Percentiles rank a stretch among this genome's conserved stretches.
Conservation (phyloP, 768 basidiomycete species). For the Podaxis sp. region DNA sequence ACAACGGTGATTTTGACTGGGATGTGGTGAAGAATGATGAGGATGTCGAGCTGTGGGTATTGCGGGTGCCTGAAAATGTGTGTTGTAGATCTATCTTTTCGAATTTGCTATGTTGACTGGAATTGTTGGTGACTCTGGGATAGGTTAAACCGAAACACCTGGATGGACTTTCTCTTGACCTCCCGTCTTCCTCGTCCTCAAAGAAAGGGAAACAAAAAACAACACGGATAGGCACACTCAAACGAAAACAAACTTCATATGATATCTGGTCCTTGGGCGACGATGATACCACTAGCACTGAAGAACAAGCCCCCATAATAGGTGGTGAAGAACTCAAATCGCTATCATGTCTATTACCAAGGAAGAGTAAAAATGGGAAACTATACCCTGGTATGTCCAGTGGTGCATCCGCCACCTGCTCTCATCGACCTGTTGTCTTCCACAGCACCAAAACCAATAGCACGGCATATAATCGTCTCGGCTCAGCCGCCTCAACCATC, state of each 20-base stretch:
- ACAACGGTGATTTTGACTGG: conserved; percentile 67
- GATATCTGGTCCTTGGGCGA: conserved; percentile 67
- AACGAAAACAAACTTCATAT: conserved; percentile 53
- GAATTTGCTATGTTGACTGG: background rate
- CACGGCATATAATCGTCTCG: conserved; percentile 58
- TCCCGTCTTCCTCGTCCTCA: conserved; percentile 31
- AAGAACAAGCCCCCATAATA: conserved; percentile 17
- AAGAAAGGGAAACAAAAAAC: conserved; percentile 22
- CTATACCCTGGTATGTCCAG: conserved; percentile 52
- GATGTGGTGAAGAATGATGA: conserved; percentile 53
- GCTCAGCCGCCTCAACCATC: conserved; percentile 45
- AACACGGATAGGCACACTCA: conserved; percentile 46
- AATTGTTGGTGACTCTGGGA: background rate
- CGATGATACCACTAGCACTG: conserved; percentile 26
- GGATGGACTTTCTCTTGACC: conserved; percentile 48
- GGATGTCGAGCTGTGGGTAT: conserved; percentile 68
- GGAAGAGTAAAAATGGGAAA: conserved; percentile 58
- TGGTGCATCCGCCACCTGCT: background rate
- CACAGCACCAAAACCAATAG: conserved; percentile 58
- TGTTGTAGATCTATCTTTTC: conserved; percentile 25
- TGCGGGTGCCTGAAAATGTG: conserved; percentile 69
- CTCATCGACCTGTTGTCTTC: background rate
- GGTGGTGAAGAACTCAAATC: conserved; percentile 66
- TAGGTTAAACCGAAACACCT: conserved; percentile 71
- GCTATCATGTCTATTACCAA: conserved; percentile 64